Percentiles rank a stretch among this genome's conserved stretches.
Conservation (phyloP, 176 grass and related monocot genomes). For the Aechmea fasciata region DNA sequence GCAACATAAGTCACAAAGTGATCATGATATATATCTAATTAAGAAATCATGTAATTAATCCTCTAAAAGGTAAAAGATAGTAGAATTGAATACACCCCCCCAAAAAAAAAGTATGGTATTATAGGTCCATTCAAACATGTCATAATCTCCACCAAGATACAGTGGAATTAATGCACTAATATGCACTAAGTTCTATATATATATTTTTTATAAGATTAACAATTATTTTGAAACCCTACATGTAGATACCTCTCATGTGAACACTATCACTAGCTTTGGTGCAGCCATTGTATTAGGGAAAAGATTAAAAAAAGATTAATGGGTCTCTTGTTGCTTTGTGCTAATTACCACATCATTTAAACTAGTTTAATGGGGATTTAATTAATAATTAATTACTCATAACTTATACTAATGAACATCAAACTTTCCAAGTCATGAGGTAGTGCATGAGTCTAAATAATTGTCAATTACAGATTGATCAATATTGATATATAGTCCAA, state of each 20-base stretch:
- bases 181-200: neutral
- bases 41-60: neutral
- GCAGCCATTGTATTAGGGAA: neutral
- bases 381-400: neutral
- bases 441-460: neutral
- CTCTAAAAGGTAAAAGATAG: neutral
- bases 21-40: no score
- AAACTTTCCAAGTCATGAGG: neutral
- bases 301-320: neutral
- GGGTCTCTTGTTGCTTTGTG: neutral
- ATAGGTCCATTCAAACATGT: neutral
- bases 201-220: neutral
- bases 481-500: no score
- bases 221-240: neutral
- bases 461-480: no score
- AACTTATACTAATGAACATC: neutral
- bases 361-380: neutral
- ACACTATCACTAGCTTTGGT: neutral
- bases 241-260: neutral
- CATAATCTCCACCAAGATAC: neutral
- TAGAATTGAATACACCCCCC: neutral
- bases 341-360: neutral
- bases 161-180: neutral
- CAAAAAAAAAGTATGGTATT: neutral
- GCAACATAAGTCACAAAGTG: neutral